phyloP scores from a whole-genome alignment of 1,284 basidiomycete species.

The Fomes fomentarius region DNA sequence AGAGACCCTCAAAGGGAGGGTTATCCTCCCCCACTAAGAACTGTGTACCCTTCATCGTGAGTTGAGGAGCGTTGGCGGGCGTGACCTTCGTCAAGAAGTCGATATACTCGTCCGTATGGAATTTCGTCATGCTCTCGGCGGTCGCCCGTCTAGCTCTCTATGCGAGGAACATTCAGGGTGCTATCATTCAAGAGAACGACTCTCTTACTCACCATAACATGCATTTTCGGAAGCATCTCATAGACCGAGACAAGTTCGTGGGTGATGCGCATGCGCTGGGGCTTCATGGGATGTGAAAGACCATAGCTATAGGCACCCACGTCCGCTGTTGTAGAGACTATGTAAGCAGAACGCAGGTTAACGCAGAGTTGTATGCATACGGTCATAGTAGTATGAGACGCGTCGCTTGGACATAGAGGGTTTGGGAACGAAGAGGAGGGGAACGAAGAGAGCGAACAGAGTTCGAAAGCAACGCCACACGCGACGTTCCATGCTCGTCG shows the following conservation, averaged over 20 bases:
- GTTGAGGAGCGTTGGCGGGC: conserved; percentile 84
- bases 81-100: conserved; percentile 88
- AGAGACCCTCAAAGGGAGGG: conserved; percentile 94
- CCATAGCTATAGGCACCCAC: conserved; percentile 89
- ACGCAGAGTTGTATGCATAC: too few species aligned
- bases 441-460: background rate
- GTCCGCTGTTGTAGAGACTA: conserved; percentile 72
- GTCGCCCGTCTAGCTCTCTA: conserved; percentile 84
- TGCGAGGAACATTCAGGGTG: background rate
- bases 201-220: conserved; percentile 69
- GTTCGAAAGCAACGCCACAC: background rate
- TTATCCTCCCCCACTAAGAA: conserved; percentile 95
- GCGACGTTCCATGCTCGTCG: background rate
- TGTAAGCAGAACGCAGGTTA: too few species aligned
- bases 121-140: conserved; percentile 85
- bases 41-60: conserved; percentile 83
- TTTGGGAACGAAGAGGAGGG: background rate
- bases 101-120: conserved; percentile 98
- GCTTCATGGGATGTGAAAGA: conserved; percentile 93
- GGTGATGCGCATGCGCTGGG: conserved; percentile 90
- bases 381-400: conserved; percentile 30
- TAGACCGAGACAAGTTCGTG: conserved; percentile 93
- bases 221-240: conserved; percentile 89
- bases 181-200: too few species aligned
- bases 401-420: conserved; percentile 25